Base-by-base conservation (phyloP, 2,329 filamentous ascomycete genomes). In the Paracoccidioides brasiliensis region DNA sequence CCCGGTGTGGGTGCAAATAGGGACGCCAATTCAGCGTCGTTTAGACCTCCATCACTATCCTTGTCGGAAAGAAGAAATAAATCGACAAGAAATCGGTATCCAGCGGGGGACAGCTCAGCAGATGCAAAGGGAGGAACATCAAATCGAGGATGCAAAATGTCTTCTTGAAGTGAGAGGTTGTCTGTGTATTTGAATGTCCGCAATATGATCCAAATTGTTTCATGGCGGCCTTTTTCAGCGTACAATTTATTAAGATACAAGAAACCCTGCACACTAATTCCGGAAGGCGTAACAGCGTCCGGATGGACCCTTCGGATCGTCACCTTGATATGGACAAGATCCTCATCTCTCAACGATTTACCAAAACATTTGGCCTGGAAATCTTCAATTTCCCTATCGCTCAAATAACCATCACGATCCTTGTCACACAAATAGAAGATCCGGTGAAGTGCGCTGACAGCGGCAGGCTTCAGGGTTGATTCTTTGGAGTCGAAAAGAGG, bases 401-500 rank as follows among this genome's bases (percentile, higher is more conserved):
- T 95, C 61, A 97, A 77, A 64, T 87, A 87, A 3, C 91, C 91
- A 69, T 98, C 93, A 67, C 95, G 90, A 65, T 98, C 93, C 71
- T 90, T 93, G 70, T 98, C 93, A 65, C 88, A 95, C 3, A 98
- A 80, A 66, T 95, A 97, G 72, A 98, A 98, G 53, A 98, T 88
- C 51, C 93, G 81, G 64, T 85, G 88, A 53, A 98, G 72, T 2
- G 93, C 93, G 43, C 87, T 86, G 9, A 94, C 81, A 40, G 91
- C 93, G 0, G 87, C 86, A 0, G 90, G 90, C 72, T 98, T 98
- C 53, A 98, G 75, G 56, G 82, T 80, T 0, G 77, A 83, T 71
- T 98, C 93, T 72, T 97, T 98, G 57, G 94, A 90, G 71, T 98
- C 93, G 68, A 95, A 98, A 4, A 98, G 79, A 5, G 93, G 93